A percentile compares a stretch with the other conserved stretches of the same genome.
Conservation (phyloP, 2,329 filamentous ascomycete genomes). For the Huntiella bhutanensis region DNA sequence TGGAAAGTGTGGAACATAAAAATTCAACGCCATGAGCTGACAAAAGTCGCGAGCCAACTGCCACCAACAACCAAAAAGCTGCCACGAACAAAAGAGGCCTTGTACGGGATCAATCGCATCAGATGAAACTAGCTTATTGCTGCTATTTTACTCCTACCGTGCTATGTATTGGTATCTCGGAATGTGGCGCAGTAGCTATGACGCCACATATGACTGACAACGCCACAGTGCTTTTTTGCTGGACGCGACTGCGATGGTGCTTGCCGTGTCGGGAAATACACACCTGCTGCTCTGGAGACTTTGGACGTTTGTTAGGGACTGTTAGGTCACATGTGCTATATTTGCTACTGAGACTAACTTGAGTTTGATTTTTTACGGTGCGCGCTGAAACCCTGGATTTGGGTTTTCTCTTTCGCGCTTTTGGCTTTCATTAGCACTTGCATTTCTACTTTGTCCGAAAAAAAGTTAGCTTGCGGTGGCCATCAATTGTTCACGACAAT, state of each 20-base stretch:
- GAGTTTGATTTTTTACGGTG: neutral
- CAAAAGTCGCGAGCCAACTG: no score
- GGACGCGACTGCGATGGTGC: slow-evolving; percentile 1
- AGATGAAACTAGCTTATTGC: slow-evolving; percentile 4
- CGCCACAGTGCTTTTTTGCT: neutral
- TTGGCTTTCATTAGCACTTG: neutral
- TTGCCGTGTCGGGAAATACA: neutral
- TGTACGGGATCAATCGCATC: neutral
- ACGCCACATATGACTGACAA: neutral
- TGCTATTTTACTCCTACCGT: neutral
- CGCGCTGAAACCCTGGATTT: neutral
- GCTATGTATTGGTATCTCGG: neutral
- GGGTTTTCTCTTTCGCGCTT: neutral
- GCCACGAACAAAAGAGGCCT: no score
- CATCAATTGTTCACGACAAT: neutral
- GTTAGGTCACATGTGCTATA: neutral
- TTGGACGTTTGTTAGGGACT: neutral
- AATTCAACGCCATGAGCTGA: no score
- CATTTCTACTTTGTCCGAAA: neutral
- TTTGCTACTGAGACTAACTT: neutral
- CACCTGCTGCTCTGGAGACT: neutral
- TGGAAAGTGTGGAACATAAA: no score
- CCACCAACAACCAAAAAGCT: no score
- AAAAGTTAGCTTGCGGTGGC: neutral
- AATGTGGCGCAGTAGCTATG: neutral